Evolutionary conservation across 495 filamentous ascomycete species (phyloP), one percentile per base, ranked within the genome.

Genomic region (Xylaria nigripes): DNA sequence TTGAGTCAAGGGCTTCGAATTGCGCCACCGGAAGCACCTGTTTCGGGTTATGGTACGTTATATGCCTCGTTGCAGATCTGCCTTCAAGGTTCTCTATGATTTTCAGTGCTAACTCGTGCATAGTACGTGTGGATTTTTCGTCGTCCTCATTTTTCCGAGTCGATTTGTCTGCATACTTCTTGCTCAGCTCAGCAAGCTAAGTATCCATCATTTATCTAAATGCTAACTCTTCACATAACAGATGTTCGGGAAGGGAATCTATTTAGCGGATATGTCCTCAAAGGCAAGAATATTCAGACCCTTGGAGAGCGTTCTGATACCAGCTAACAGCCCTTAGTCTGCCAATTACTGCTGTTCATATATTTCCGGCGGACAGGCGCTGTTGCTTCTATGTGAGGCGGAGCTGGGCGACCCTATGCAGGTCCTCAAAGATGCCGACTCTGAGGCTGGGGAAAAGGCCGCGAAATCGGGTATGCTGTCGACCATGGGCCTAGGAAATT

Each of bases 231-330:
- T 18, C n/a, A n/a, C n/a, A n/a, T 9, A 42, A 43, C 46, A 52
- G 63, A 75, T 77, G 75, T 94, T 93, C 58, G 89, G 86, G 57
- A 91, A 93, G 65, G 90, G 90, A n/a, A 82, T 95, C 41, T 95
- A 96, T 64, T 75, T 95, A 1, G 89, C 90, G 12, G 90, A 96
- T 61, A 86, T 87, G 69, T 85, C 81, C 45, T 76, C 56, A 80
- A 77, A 76, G 45, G 63, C 54, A 46, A 57, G 54, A 45, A 45
- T 16, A 16, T 7, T 3, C 9, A 16, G 16, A 32, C 23, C 25
- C 19, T 32, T 40, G 21, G 29, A 18, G 3, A 18, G 0, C 3
- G 46, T 24, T n/a, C n/a, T n/a, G 21, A 40, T 5, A 27, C 34
- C 1, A 13, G 34, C 51, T 65, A 87, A 90, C 54, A 29, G 9